Base-by-base conservation (phyloP, 768 basidiomycete genomes). In the Podaxis sp. region DNA sequence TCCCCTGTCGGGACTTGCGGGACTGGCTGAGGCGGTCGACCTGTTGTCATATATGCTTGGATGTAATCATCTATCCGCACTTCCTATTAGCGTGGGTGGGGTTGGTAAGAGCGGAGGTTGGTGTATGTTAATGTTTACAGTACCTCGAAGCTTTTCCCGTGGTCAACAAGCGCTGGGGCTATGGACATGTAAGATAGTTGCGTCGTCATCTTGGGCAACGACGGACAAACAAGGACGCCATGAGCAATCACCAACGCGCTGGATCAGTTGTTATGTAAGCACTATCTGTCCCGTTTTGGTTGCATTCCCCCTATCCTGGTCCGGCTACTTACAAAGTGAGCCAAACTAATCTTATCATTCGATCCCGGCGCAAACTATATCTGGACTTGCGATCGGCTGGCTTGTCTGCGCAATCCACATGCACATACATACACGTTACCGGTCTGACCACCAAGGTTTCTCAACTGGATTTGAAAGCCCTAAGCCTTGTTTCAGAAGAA, bases 11-110 rank as follows among this genome's bases (percentile, higher is more conserved):
- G 87, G 2, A 76, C 70, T 56, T 74, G 76, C 0, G 85, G 82
- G 40, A 77, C 78, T 8, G 86, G 84, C 15, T 57, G 67, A 3
- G 87, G 87, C 4, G 82, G 77, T 44, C 73, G 68, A 15, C 82
- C 79, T 0, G 83, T 84, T 0, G 78, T 65, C 30, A 66, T 69
- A 66, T 84, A 87, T 0, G 82, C 77, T 22, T 71, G 72, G 30
- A 86, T 65, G 65, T 89, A 89, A 68, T 87, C 87, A 40, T 78
- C 74, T 4, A 80, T 66, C 41, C 87, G 82, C 26, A 78, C 72
- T 76, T 88, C 87, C 87, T 88, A 67, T 64, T 22, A n/a, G 44
- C 7, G n/a, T 22, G 7, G 33, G 33, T 8, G 8, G 33, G 54
- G 26, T 15, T 54, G 33, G 28, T 8, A 40, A 15, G 41, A 17